phyloP scores from a whole-genome alignment of 2,329 filamentous ascomycete species.

The Fusarium sp. region DNA sequence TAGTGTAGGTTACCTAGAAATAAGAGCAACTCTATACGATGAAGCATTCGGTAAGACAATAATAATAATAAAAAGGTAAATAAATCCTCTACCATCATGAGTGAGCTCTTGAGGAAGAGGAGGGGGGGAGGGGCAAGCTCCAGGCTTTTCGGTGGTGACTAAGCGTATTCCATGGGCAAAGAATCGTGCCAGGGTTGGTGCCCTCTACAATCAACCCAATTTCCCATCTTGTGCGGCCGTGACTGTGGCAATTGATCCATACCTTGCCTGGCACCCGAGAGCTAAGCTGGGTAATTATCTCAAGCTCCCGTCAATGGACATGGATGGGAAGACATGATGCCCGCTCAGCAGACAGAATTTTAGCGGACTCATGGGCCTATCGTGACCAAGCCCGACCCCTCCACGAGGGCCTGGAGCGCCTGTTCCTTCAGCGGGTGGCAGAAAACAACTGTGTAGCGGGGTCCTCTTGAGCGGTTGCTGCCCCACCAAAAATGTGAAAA shows the following conservation, averaged over 20 bases:
- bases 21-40: not conserved
- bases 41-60: not conserved
- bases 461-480: conserved; percentile 8
- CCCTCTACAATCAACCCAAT: conserved; percentile 23
- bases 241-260: conserved; percentile 24
- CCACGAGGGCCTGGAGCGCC: conserved; percentile 32
- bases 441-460: conserved; percentile 18
- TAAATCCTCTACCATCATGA: not conserved
- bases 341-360: conserved; percentile 33
- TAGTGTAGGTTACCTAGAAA: not conserved
- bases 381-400: conserved; percentile 23
- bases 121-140: conserved; percentile 20
- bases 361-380: conserved; percentile 34
- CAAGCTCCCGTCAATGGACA: not conserved
- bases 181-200: conserved; percentile 36
- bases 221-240: conserved; percentile 30
- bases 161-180: not conserved
- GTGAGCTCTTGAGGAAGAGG: not conserved
- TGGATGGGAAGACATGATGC: not conserved
- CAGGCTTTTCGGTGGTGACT: conserved; percentile 16
- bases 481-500: conserved; percentile 27
- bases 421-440: conserved; percentile 19
- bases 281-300: not conserved
- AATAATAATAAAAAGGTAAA: not conserved
- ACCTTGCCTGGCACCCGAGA: not conserved